phyloP scores from a whole-genome alignment of 148 eudicot genomes.

The Rhododendron ferrugineum region DNA sequence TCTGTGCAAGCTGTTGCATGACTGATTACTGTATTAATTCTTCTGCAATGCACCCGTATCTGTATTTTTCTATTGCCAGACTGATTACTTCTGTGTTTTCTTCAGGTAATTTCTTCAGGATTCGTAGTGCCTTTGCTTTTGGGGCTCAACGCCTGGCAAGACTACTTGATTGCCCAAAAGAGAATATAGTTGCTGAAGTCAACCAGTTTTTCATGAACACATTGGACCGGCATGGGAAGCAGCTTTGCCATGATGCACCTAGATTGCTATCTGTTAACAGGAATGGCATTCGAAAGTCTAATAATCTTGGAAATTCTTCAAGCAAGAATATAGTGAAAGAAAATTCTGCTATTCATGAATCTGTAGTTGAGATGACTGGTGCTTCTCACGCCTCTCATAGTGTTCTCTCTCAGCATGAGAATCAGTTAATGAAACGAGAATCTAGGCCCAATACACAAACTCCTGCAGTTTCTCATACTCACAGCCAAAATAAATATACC shows the following conservation, averaged over 20 bases:
- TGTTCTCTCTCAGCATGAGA: constrained; percentile 6
- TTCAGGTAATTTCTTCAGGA: constrained; percentile 63
- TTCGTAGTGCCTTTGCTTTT: constrained; percentile 58
- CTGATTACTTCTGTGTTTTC: neutral
- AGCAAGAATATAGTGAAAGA: constrained; percentile 11
- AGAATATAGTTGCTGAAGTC: constrained; percentile 37
- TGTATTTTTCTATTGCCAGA: neutral
- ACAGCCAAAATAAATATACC: constrained; percentile 9
- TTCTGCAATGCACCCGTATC: neutral
- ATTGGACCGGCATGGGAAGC: constrained; percentile 52
- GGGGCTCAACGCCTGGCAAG: constrained; percentile 52
- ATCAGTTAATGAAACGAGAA: neutral
- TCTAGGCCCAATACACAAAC: constrained; percentile 4
- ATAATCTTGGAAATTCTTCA: constrained; percentile 1
- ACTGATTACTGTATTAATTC: too few species aligned
- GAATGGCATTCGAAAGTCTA: constrained; percentile 3
- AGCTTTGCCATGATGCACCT: constrained; percentile 41
- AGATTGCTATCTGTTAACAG: constrained; percentile 8
- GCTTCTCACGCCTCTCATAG: neutral
- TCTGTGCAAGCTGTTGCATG: neutral
- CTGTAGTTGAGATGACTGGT: constrained; percentile 2
- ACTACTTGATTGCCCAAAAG: constrained; percentile 43
- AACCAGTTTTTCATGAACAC: constrained; percentile 54
- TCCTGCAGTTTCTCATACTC: neutral
- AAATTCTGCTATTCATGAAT: constrained; percentile 3